Percentiles rank a stretch among this genome's conserved stretches.
These are phyloP conservation scores for Linaria vulgaris DNA, from an alignment of 257 asterid genomes.

Conservation along the genomic window DNA sequence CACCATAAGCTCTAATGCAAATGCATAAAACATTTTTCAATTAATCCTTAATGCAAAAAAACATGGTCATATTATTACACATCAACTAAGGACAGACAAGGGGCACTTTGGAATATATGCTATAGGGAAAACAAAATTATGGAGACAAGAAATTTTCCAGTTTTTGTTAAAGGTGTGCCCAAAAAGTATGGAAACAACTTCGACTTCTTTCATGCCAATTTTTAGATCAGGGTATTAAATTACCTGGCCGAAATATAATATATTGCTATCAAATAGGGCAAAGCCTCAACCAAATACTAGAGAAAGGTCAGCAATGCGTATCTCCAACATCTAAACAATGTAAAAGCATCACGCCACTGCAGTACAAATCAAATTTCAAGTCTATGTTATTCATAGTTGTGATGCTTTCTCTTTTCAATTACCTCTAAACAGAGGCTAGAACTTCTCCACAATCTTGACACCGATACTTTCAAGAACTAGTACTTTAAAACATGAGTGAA, in stretches of 20 bases:
- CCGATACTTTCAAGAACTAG: no score
- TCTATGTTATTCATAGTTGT: no score
- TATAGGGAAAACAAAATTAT: slow-evolving; percentile 12
- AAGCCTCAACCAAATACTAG: no score
- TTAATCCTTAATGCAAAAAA: slow-evolving; percentile 14
- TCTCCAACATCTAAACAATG: no score
- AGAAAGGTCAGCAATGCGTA: no score
- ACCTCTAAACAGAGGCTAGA: no score
- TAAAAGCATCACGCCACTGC: no score
- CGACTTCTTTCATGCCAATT: slow-evolving; percentile 10
- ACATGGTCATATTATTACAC: slow-evolving; percentile 7
- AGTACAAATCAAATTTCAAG: no score
- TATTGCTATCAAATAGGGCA: not conserved
- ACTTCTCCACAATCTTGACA: no score
- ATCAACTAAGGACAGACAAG: slow-evolving; percentile 15
- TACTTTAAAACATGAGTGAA: not conserved
- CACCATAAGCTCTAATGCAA: slow-evolving; percentile 7
- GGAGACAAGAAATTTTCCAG: not conserved
- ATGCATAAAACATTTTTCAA: slow-evolving; percentile 10
- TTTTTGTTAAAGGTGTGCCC: slow-evolving; percentile 14
- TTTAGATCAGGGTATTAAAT: not conserved
- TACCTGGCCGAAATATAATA: not conserved
- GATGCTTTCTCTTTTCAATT: no score
- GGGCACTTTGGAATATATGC: slow-evolving; percentile 19
- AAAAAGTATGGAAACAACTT: not conserved